Evolutionary conservation across 1,284 basidiomycete species (phyloP), one percentile per base, ranked within the genome.

Genomic region (Crucibulum parvulum): DNA sequence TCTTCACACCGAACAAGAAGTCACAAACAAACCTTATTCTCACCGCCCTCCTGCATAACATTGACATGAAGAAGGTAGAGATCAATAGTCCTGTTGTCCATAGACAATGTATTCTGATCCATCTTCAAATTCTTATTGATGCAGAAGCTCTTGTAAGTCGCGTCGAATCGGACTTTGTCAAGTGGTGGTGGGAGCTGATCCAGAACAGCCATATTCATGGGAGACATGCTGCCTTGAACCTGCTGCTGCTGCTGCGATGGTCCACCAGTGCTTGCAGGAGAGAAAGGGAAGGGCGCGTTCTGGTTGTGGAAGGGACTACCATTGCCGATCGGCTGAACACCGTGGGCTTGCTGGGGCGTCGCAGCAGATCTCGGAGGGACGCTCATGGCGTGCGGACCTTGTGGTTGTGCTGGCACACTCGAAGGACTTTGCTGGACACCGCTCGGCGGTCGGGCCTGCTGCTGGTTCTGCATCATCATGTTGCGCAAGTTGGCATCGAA

Each of bases 41-140:
- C 68, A 39, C 90, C 89, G 57, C 85, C 86, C 67, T 84, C 82
- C 37, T 73, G 75, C 71, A 88, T 80, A 18, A 92, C 88, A 46
- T 81, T 69, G 50, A 70, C 69, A 68, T 92, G 89, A 46, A 92
- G 72, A 37, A 72, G 64, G 71, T 87, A 79, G 34, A 91, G 69
- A 66, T 89, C 87, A 24, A 92, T 82, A 37, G 60, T 70, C 45
- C 83, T 80, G 50, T 77, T 78, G 2, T 90, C 88, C 47, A 85
- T 74, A 37, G 72, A 74, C 63, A 86, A 59, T 39, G 83, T 62
- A 2, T 75, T 76, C 46, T 70, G 66, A 56, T 83, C 81, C n/a
- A 79, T 66, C 37, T 76, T 76, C 38, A 84, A 64, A 8, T 66
- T 67, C 52, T 80, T 79, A 39, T 71, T 81, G 55, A 64, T 58